A percentile compares a stretch with the other conserved stretches of the same genome.
phyloP scores from a whole-genome alignment of 1,139 yeast species.

The Protomyces inundatus region DNA sequence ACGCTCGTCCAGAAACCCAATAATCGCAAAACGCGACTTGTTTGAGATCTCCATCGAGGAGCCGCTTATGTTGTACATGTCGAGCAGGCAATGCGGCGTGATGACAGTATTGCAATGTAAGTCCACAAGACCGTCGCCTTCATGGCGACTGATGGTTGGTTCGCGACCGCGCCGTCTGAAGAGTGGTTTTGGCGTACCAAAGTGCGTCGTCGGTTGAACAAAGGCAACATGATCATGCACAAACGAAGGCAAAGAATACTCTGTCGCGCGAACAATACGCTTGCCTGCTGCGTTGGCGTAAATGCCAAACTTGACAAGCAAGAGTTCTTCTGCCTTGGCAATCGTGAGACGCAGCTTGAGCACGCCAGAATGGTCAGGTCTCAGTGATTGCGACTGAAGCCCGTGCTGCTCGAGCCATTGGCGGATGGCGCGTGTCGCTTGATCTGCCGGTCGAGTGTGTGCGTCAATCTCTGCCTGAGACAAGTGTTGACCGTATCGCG shows the following conservation, averaged over 20 bases:
- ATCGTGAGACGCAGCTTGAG: not conserved
- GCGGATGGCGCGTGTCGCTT: not conserved
- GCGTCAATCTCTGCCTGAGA: constrained; percentile 1
- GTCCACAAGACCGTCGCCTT: not conserved
- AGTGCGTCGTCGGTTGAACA: constrained; percentile 8
- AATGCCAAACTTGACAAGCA: not conserved
- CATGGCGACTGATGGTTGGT: not conserved
- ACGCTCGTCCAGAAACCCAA: constrained; percentile 1
- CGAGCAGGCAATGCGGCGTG: constrained; percentile 10
- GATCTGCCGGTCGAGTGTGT: not conserved
- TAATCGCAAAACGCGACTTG: constrained; percentile 4
- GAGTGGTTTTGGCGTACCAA: constrained; percentile 4
- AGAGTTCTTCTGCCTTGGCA: constrained; percentile 4
- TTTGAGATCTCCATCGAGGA: not conserved
- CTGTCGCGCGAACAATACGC: not conserved
- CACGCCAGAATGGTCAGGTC: not conserved
- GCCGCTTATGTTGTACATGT: constrained; percentile 5
- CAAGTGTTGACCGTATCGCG: constrained; percentile 4
- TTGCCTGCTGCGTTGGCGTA: not conserved
- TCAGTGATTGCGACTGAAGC: not conserved
- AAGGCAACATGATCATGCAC: constrained; percentile 9
- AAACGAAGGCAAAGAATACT: constrained; percentile 2
- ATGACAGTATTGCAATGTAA: not conserved
- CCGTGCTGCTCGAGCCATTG: constrained; percentile 5
- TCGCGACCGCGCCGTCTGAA: not conserved